Conservation (phyloP, 257 asterid species). For the Rauvolfia tetraphylla region DNA sequence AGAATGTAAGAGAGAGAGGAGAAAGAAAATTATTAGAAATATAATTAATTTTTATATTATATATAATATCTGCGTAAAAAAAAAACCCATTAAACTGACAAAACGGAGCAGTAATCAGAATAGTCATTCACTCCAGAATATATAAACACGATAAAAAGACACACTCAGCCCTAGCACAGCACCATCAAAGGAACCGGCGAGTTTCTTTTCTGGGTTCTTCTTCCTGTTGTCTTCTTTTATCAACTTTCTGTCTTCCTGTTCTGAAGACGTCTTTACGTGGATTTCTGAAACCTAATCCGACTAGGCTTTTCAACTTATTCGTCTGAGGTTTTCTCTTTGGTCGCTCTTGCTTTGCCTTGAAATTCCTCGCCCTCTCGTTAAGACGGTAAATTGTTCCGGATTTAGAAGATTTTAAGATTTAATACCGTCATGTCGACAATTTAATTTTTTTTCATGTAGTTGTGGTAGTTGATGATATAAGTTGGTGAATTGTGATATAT, state of each 20-base stretch:
- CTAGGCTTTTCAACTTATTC: slow-evolving; percentile 15
- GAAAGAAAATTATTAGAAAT: too few relatives aligned
- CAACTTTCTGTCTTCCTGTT: not conserved
- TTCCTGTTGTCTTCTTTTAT: not conserved
- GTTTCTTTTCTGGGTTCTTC: slow-evolving; percentile 10
- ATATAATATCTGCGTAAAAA: too few relatives aligned
- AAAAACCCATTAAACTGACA: not conserved
- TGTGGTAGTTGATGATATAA: not conserved
- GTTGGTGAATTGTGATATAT: not conserved
- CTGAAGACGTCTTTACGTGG: not conserved
- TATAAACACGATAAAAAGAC: not conserved
- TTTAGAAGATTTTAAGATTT: not conserved
- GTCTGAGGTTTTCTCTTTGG: not conserved
- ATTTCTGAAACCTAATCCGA: slow-evolving; percentile 1
- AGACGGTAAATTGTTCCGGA: slow-evolving; percentile 1
- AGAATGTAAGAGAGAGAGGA: too few relatives aligned
- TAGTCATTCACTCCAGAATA: not conserved
- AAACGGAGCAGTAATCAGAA: not conserved
- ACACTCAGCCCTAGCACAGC: slow-evolving; percentile 7
- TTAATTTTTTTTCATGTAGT: not conserved
- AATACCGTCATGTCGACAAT: not conserved
- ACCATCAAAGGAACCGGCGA: not conserved
- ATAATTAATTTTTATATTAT: too few relatives aligned
- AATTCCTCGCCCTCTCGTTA: not conserved
- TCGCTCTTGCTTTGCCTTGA: not conserved